These are phyloP conservation scores for Carallia brachiata DNA, from an alignment of 345 rosid species.

Conservation along the genomic window DNA sequence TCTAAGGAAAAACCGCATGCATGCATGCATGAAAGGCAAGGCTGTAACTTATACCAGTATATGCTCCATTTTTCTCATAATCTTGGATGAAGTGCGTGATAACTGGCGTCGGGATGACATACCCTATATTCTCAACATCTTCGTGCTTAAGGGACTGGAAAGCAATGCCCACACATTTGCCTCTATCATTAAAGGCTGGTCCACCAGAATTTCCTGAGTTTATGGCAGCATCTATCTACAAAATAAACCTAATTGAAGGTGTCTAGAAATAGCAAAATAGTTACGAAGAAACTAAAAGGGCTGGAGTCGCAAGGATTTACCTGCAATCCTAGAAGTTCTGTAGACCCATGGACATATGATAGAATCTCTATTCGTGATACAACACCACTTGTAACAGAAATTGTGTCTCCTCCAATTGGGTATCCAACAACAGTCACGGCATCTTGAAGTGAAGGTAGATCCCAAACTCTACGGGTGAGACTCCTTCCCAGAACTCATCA, in stretches of 20 bases:
- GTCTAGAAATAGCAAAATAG: background rate
- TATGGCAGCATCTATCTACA: slow-evolving; percentile 96
- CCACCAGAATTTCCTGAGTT: slow-evolving; percentile 99
- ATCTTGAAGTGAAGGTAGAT: slow-evolving; percentile 91
- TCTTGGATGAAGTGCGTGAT: slow-evolving; percentile 85
- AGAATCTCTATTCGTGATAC: slow-evolving; percentile 90
- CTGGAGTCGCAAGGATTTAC: slow-evolving; percentile 24
- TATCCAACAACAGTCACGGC: slow-evolving; percentile 98
- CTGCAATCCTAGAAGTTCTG: slow-evolving; percentile 94
- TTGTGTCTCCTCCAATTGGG: slow-evolving; percentile 95
- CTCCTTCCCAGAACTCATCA: slow-evolving; percentile 96
- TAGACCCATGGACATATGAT: slow-evolving; percentile 90
- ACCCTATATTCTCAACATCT: slow-evolving; percentile 93
- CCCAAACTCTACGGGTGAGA: slow-evolving; percentile 87
- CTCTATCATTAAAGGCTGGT: slow-evolving; percentile 92
- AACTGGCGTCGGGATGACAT: slow-evolving; percentile 95
- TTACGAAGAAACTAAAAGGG: background rate
- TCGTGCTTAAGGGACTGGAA: slow-evolving; percentile 96
- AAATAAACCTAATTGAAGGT: slow-evolving; percentile 1
- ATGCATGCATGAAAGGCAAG: background rate
- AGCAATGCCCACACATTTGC: slow-evolving; percentile 90
- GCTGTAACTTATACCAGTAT: slow-evolving; percentile 55
- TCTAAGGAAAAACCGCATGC: background rate
- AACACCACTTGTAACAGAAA: slow-evolving; percentile 96
- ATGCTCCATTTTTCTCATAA: slow-evolving; percentile 81